phyloP scores from a whole-genome alignment of 2,329 filamentous ascomycete genomes.

The Clonostachys rosea region DNA sequence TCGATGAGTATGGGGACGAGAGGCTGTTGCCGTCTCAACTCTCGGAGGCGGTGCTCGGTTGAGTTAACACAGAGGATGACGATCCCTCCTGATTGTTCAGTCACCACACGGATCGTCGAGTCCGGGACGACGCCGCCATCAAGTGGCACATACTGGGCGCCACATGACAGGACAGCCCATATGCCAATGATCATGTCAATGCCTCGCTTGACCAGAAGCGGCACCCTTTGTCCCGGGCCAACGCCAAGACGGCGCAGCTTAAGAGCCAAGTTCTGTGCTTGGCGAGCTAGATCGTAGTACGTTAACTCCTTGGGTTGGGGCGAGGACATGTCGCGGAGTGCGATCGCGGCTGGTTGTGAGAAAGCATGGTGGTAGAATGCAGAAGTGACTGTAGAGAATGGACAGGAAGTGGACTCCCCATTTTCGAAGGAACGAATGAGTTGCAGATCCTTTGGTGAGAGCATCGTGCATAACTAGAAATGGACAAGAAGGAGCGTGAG shows the following conservation, averaged over 20 bases:
- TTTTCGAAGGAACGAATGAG: conserved; percentile 4
- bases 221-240: conserved; percentile 38
- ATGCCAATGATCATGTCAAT: conserved; percentile 54
- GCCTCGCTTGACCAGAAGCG: conserved; percentile 50
- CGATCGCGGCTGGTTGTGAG: conserved; percentile 25
- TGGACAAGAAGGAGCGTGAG: not conserved
- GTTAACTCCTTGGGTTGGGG: conserved; percentile 25
- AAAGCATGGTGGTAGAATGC: conserved; percentile 31
- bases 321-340: conserved; percentile 28
- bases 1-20: conserved; percentile 20
- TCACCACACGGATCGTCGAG: conserved; percentile 40
- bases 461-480: conserved; percentile 1
- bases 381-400: conserved; percentile 30
- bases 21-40: conserved; percentile 10
- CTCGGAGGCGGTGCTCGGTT: conserved; percentile 22
- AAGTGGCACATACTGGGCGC: conserved; percentile 55
- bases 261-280: conserved; percentile 34
- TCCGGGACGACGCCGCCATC: conserved; percentile 50
- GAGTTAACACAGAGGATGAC: conserved; percentile 42
- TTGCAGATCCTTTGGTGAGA: not conserved
- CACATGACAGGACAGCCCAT: conserved; percentile 48
- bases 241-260: conserved; percentile 31
- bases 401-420: conserved; percentile 7
- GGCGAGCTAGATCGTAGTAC: conserved; percentile 36
- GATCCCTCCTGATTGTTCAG: conserved; percentile 36